Evolutionary conservation across 2,329 filamentous ascomycete genomes (phyloP).

Genomic region (Teratosphaeria pseudoeucalypti): DNA sequence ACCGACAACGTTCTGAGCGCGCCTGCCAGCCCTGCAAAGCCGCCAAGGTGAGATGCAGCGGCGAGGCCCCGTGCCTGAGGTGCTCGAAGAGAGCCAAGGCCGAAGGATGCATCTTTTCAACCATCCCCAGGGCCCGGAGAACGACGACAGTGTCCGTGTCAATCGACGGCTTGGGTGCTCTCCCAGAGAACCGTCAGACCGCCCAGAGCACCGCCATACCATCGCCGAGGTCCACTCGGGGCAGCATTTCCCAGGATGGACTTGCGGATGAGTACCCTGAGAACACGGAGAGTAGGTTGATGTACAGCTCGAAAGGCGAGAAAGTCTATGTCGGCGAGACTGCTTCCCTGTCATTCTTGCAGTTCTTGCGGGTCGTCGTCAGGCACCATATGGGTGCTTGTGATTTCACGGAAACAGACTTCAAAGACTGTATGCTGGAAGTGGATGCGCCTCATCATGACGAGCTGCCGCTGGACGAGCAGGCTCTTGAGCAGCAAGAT

Average conservation of each 20-base stretch:
- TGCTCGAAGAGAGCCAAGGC: neutral
- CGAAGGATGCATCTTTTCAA: neutral
- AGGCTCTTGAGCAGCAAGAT: neutral
- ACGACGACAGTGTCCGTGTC: neutral
- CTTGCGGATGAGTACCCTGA: neutral
- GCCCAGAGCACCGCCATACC: neutral
- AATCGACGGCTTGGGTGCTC: neutral
- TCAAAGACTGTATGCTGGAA: neutral
- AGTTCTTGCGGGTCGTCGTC: neutral
- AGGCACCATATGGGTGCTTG: neutral
- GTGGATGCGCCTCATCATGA: neutral
- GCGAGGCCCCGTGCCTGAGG: neutral
- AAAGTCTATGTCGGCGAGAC: neutral
- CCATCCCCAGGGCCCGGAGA: neutral
- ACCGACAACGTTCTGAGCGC: neutral
- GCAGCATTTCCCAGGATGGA: neutral
- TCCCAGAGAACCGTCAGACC: neutral
- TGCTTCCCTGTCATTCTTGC: neutral
- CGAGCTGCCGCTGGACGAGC: neutral
- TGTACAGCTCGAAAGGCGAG: neutral
- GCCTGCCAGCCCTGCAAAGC: neutral
- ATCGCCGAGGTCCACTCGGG: neutral
- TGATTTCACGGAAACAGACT: neutral
- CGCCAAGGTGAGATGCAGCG: neutral
- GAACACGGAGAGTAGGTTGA: neutral